Evolutionary conservation across 2,329 filamentous ascomycete genomes (phyloP), one percentile per base, ranked within the genome.

Genomic region (Hawksworthiomyces lignivorus): DNA sequence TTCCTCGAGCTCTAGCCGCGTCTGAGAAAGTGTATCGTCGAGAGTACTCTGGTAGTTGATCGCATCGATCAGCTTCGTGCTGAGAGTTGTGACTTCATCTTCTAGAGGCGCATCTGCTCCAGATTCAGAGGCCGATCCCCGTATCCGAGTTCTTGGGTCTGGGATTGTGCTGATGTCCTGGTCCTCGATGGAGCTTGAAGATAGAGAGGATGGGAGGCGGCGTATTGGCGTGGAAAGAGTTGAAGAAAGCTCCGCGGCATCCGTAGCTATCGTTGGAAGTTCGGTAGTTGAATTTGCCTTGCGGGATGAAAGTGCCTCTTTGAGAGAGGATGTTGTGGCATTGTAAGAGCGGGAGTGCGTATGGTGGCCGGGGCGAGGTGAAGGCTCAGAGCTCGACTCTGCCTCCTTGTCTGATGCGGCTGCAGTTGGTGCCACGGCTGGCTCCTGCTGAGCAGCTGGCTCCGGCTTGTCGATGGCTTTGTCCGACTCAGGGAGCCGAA

Each of bases 31-130:
- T 10, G 80, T 85, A 61, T 98, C 92, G 62, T 97, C 92, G 33
- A 98, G 74, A 18, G 77, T 82, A 7, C 89, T 96, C 62, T 96
- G 89, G 61, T 94, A 84, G 59, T 98, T 98, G 64, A 98, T 96
- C 33, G 92, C 90, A 57, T 92, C 90, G 54, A 98, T 90, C 49
- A 98, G 79, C 62, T 98, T 98, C 36, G 88, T 90, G 64, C 88
- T 97, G 24, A 98, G 70, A 7, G 86, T 80, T 7, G 90, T 86
- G 21, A 98, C 87, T 63, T 97, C 92, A 44, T 75, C 68, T 50
- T 72, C 72, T 18, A 80, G 63, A 43, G 77, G 76, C 5, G 74
- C 72, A 47, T 77, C n/a, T 24, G 12, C 24, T 2, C 24, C 19
- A 8, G 21, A 20, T 26, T 64, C 63, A 36, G 58, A 59, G 7